These are phyloP conservation scores for Luffa aegyptiaca DNA, from an alignment of 306 rosid species.

Conservation along the genomic window DNA sequence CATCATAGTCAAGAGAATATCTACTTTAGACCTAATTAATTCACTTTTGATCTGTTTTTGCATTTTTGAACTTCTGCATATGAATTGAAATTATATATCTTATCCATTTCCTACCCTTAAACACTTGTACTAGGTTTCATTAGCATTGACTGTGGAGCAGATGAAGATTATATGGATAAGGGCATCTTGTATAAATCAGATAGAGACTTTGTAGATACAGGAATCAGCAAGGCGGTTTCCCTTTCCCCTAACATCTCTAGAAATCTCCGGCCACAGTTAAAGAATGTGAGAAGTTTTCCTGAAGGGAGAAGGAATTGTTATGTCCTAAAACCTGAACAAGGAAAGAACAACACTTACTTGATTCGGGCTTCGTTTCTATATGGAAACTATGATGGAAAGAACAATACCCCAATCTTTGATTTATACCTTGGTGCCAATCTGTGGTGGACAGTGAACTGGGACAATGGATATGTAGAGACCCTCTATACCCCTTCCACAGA, in stretches of 20 bases:
- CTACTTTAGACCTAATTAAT: neutral
- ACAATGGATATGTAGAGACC: conserved; percentile 5
- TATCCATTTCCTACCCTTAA: conserved; percentile 4
- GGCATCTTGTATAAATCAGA: conserved; percentile 19
- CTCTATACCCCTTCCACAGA: conserved; percentile 21
- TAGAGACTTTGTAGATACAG: conserved; percentile 13
- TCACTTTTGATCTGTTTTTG: neutral
- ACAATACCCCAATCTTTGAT: conserved; percentile 17
- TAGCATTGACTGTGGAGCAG: conserved; percentile 29
- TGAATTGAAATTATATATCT: neutral
- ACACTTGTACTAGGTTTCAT: conserved; percentile 23
- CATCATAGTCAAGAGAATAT: neutral
- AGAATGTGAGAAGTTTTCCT: conserved; percentile 37
- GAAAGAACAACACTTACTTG: conserved; percentile 21
- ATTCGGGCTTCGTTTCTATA: conserved; percentile 33
- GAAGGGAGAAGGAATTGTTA: conserved; percentile 38
- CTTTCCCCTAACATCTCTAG: neutral
- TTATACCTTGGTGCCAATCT: conserved; percentile 29
- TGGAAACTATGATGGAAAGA: conserved; percentile 31
- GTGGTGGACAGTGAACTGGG: conserved; percentile 14
- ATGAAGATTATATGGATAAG: neutral
- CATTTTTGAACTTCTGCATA: neutral
- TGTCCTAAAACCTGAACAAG: conserved; percentile 21
- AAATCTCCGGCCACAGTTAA: neutral
- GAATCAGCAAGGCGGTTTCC: neutral